Conservation (phyloP, 257 asterid species). For the Marsdenia floribunda region DNA sequence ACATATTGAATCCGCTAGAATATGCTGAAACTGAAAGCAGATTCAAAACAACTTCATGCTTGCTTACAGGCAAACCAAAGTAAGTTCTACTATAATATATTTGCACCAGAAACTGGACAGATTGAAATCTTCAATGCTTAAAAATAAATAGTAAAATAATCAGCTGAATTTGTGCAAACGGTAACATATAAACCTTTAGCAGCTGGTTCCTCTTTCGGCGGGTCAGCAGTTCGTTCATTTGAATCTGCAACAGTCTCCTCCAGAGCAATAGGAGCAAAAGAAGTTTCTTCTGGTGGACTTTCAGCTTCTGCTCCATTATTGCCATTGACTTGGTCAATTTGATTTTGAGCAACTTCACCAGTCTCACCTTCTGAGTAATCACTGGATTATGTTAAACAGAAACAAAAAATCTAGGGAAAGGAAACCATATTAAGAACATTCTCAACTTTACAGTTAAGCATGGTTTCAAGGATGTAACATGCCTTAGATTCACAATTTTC, state of each 20-base stretch:
- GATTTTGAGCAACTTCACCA: constrained; percentile 10
- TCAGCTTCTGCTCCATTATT: constrained; percentile 7
- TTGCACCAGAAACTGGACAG: background rate
- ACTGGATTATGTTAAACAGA: background rate
- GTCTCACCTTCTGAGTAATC: constrained; percentile 10
- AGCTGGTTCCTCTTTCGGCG: constrained; percentile 31
- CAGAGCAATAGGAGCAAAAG: constrained; percentile 12
- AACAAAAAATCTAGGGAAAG: background rate
- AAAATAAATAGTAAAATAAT: background rate
- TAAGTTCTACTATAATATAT: background rate
- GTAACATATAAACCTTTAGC: constrained; percentile 35
- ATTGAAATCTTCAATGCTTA: background rate
- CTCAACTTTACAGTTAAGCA: background rate
- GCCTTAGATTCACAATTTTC: background rate
- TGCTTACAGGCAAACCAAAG: background rate
- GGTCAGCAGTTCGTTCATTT: constrained; percentile 31
- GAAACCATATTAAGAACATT: background rate
- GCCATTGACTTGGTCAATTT: background rate
- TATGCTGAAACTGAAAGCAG: background rate
- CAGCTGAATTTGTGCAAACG: no score
- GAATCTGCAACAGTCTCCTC: constrained; percentile 29
- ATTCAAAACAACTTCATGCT: background rate
- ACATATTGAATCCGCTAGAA: background rate
- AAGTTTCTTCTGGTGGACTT: constrained; percentile 8
- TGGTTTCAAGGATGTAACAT: background rate